Evolutionary conservation across 2,329 filamentous ascomycete species (phyloP).

Genomic region (Pseudogymnoascus sp.): DNA sequence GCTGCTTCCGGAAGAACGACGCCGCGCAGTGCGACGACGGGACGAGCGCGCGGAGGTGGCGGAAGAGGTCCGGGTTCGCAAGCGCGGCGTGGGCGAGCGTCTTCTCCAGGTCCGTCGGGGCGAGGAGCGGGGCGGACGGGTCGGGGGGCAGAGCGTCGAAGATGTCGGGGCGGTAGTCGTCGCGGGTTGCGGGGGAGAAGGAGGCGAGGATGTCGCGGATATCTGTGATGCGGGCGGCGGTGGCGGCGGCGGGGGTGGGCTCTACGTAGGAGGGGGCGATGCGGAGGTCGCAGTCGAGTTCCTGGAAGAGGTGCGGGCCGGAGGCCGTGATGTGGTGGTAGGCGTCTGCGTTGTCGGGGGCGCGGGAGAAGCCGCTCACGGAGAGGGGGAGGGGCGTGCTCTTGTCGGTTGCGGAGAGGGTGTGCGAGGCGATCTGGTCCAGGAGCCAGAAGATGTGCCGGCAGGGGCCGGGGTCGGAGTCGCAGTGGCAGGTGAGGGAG

Average conservation of each 20-base stretch:
- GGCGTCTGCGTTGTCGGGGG: not conserved
- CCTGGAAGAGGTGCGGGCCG: not conserved
- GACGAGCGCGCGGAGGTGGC: conserved; percentile 1
- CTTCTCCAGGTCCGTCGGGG: not conserved
- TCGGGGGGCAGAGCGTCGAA: not conserved
- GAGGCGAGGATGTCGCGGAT: conserved; percentile 8
- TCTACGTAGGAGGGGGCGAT: not conserved
- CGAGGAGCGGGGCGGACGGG: not conserved
- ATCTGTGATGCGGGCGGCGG: not conserved
- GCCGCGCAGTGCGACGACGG: not conserved
- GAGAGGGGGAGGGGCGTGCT: not conserved
- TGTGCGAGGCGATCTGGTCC: conserved; percentile 2
- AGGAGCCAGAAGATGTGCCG: conserved; percentile 10
- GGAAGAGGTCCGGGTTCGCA: conserved; percentile 1
- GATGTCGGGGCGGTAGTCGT: conserved; percentile 4
- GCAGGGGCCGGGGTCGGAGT: not conserved
- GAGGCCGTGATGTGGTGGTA: not conserved
- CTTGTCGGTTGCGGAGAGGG: not conserved
- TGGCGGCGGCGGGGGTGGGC: not conserved
- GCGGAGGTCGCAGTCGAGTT: not conserved
- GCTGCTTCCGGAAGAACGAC: conserved; percentile 5
- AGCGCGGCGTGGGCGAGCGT: not conserved
- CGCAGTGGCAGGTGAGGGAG: not conserved
- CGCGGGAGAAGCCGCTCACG: not conserved
- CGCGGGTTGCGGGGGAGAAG: not conserved